Evolutionary conservation across 2,329 filamentous ascomycete species (phyloP).

Genomic region (Colletotrichum lupini): DNA sequence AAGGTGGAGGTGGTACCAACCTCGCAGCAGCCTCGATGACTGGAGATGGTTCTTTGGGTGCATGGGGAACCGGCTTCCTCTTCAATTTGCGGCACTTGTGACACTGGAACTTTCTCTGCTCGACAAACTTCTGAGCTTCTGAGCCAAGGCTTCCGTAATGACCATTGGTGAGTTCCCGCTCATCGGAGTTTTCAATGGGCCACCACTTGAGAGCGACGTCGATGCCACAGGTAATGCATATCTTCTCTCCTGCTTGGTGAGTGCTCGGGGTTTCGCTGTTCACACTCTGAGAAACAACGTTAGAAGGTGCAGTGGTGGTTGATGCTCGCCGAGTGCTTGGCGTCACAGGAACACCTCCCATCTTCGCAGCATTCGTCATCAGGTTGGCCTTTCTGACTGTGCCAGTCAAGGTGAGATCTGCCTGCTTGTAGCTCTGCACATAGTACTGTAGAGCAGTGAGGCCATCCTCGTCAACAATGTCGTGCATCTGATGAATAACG

Average conservation of each 20-base stretch:
- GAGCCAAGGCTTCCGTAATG: constrained; percentile 61
- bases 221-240: constrained; percentile 73
- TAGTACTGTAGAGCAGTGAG: constrained; percentile 87
- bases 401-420: constrained; percentile 88
- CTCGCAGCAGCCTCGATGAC: constrained; percentile 23
- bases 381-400: constrained; percentile 93
- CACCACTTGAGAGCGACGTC: constrained; percentile 83
- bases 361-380: constrained; percentile 72
- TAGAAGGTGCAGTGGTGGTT: constrained; percentile 54
- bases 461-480: constrained; percentile 77
- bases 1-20: constrained; percentile 30
- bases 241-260: constrained; percentile 59
- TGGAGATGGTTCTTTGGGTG: constrained; percentile 24
- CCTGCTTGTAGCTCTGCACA: constrained; percentile 92
- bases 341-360: constrained; percentile 46
- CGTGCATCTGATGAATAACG: constrained; percentile 81
- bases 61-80: constrained; percentile 53
- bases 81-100: constrained; percentile 77
- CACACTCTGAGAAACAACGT: constrained; percentile 33
- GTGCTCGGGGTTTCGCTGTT: constrained; percentile 8
- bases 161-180: constrained; percentile 63
- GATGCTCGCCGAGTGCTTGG: constrained; percentile 66
- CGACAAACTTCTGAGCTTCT: constrained; percentile 69
- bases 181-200: constrained; percentile 64
- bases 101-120: constrained; percentile 75